These are phyloP conservation scores for Austroboletus eburneus DNA, from an alignment of 768 basidiomycete species.

Conservation along the genomic window DNA sequence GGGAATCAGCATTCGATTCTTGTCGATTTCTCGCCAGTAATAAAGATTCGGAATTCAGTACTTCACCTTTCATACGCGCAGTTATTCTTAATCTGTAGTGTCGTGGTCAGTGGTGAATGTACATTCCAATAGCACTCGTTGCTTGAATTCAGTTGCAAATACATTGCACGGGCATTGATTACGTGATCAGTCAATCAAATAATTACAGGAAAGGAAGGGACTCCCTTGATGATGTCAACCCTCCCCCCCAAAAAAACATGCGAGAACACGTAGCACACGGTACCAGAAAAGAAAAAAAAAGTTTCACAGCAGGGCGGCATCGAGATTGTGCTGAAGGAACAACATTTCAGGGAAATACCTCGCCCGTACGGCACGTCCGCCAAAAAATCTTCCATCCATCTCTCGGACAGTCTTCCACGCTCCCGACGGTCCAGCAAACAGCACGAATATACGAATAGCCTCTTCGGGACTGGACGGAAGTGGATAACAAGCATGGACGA, in stretches of 20 bases:
- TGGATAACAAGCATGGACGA: slow-evolving; percentile 76
- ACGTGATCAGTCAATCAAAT: too few relatives aligned
- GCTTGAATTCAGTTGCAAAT: too few relatives aligned
- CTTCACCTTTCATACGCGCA: too few relatives aligned
- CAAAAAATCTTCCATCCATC: slow-evolving; percentile 90
- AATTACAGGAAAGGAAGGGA: too few relatives aligned
- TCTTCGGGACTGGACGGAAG: slow-evolving; percentile 63
- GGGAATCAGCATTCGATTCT: too few relatives aligned
- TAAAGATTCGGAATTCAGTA: too few relatives aligned
- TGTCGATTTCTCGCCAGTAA: too few relatives aligned
- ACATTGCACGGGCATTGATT: too few relatives aligned
- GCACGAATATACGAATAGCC: slow-evolving; percentile 87
- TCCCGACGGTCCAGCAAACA: slow-evolving; percentile 86
- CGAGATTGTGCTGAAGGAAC: slow-evolving; percentile 50
- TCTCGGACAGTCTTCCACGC: slow-evolving; percentile 96
- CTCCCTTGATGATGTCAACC: too few relatives aligned
- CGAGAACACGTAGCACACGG: not conserved
- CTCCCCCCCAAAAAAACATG: not conserved
- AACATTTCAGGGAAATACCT: slow-evolving; percentile 69
- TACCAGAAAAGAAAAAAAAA: not conserved
- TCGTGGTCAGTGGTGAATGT: too few relatives aligned
- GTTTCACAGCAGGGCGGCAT: slow-evolving; percentile 32
- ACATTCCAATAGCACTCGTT: too few relatives aligned
- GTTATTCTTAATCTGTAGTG: too few relatives aligned
- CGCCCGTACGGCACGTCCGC: slow-evolving; percentile 77